phyloP scores from a whole-genome alignment of 306 rosid genomes.

The Mucuna pruriens region DNA sequence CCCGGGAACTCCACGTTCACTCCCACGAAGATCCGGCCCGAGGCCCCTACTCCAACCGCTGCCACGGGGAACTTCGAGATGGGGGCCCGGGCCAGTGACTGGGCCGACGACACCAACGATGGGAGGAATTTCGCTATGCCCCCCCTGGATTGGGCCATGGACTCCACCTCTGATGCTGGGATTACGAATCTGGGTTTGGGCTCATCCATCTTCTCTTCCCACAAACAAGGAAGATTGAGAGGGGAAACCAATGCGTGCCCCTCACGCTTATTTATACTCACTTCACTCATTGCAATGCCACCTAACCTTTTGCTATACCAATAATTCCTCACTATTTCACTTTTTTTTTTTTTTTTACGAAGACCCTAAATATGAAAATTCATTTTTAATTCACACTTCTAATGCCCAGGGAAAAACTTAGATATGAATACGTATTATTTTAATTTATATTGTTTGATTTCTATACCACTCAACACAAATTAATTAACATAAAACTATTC shows the following conservation, averaged over 20 bases:
- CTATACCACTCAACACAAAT: no score
- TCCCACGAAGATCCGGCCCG: constrained; percentile 87
- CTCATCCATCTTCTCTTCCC: constrained; percentile 48
- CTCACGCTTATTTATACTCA: no score
- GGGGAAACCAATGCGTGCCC: neutral
- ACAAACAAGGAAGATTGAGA: neutral
- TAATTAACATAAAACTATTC: no score
- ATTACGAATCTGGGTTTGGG: constrained; percentile 62
- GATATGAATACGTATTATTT: no score
- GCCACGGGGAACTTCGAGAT: constrained; percentile 85
- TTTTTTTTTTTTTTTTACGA: no score
- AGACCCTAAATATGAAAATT: no score
- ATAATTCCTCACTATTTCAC: no score
- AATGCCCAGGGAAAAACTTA: no score
- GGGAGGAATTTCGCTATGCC: constrained; percentile 61
- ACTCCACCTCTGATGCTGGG: constrained; percentile 60
- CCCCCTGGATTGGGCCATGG: constrained; percentile 56
- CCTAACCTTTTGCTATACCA: no score
- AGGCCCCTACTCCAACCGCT: constrained; percentile 71
- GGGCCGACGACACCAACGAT: constrained; percentile 59
- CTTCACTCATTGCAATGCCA: no score
- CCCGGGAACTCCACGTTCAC: constrained; percentile 91
- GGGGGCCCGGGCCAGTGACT: constrained; percentile 72
- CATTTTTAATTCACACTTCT: no score
- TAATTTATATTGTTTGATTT: no score